phyloP scores from a whole-genome alignment of 805 yeast species.

The Kregervanrija pseudodelftensis region DNA sequence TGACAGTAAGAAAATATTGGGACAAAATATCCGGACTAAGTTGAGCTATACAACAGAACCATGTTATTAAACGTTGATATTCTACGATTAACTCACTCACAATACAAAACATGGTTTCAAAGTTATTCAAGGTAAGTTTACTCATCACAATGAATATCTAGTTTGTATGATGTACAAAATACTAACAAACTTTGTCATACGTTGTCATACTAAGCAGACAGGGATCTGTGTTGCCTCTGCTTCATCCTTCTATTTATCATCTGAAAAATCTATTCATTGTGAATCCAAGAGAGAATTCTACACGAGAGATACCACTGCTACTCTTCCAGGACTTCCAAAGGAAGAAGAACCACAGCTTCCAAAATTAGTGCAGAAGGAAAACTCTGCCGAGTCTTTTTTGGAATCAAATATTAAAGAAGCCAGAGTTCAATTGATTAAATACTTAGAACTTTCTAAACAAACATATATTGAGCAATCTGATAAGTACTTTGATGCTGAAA shows the following conservation, averaged over 20 bases:
- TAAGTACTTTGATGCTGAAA: slow-evolving; percentile 52
- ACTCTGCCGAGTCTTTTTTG: slow-evolving; percentile 23
- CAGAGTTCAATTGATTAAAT: slow-evolving; percentile 36
- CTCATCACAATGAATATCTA: too few relatives aligned
- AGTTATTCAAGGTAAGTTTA: too few relatives aligned
- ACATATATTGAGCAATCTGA: slow-evolving; percentile 41
- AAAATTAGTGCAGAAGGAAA: slow-evolving; percentile 10
- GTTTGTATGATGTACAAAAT: not conserved
- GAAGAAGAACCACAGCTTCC: slow-evolving; percentile 15
- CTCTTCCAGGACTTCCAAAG: slow-evolving; percentile 19
- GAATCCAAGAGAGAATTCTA: slow-evolving; percentile 26
- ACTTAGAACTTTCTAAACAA: slow-evolving; percentile 28
- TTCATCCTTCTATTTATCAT: not conserved
- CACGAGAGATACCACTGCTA: slow-evolving; percentile 9
- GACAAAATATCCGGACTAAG: too few relatives aligned
- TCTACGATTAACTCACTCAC: too few relatives aligned
- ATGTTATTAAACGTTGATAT: too few relatives aligned
- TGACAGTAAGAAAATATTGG: not conserved
- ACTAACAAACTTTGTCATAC: not conserved
- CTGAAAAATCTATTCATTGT: slow-evolving; percentile 7
- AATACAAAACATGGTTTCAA: too few relatives aligned
- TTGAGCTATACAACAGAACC: too few relatives aligned
- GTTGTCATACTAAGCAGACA: not conserved
- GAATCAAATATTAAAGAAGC: slow-evolving; percentile 41
- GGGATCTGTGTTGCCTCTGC: slow-evolving; percentile 7